Evolutionary conservation across 352 stramenopile genomes (phyloP).

Genomic region (Phytophthora chlamydospora): DNA sequence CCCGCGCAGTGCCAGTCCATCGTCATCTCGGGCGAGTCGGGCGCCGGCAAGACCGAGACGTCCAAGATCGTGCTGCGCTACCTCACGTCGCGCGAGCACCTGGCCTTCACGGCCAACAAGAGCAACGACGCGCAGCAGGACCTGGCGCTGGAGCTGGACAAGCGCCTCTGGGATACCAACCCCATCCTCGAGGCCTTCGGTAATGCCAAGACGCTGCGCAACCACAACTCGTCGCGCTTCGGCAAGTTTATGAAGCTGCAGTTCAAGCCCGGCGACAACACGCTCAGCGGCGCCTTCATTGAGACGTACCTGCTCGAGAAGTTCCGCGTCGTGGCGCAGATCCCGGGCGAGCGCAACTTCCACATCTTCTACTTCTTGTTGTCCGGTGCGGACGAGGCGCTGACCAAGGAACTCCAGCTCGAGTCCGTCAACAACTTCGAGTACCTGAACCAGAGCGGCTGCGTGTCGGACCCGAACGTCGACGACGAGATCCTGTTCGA

Average conservation of each 20-base stretch:
- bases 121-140: constrained; percentile 49
- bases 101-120: constrained; percentile 52
- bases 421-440: constrained; percentile 60
- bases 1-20: constrained; percentile 88
- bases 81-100: constrained; percentile 80
- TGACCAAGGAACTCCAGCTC: constrained; percentile 67
- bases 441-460: constrained; percentile 91
- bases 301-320: constrained; percentile 92
- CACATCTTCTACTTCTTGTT: constrained; percentile 93
- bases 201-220: constrained; percentile 89
- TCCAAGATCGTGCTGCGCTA: constrained; percentile 91
- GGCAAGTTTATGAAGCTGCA: constrained; percentile 92
- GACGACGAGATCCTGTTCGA: constrained; percentile 90
- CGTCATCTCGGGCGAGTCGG: constrained; percentile 87
- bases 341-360: constrained; percentile 89
- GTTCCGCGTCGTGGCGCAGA: constrained; percentile 89
- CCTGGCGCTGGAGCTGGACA: constrained; percentile 82
- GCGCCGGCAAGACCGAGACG: constrained; percentile 89
- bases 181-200: constrained; percentile 89
- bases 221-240: constrained; percentile 90
- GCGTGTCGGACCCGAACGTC: constrained; percentile 81
- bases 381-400: constrained; percentile 66
- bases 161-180: constrained; percentile 89
- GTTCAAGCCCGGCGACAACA: constrained; percentile 77
- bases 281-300: constrained; percentile 80